Percentiles rank a stretch among this genome's conserved stretches.
These are phyloP conservation scores for Purshia tridentata DNA, from an alignment of 306 rosid genomes.

Conservation along the genomic window DNA sequence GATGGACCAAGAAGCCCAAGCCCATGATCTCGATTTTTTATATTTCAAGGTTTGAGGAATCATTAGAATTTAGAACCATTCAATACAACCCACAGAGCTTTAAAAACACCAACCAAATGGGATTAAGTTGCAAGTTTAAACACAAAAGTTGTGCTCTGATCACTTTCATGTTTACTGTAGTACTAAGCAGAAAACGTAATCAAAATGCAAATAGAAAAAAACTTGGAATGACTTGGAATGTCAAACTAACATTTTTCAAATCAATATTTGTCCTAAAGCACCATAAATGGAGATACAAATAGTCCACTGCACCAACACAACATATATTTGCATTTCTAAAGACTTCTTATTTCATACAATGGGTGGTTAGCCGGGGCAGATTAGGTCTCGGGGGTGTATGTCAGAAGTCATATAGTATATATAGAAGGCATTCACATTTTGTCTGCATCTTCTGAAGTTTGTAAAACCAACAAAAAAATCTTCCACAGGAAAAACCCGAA, in stretches of 20 bases:
- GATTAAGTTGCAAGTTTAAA: no score
- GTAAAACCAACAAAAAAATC: conserved; percentile 52
- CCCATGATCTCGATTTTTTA: no score
- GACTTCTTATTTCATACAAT: conserved; percentile 47
- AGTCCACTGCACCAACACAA: conserved; percentile 14
- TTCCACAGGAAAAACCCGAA: conserved; percentile 29
- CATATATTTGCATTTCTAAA: conserved; percentile 22
- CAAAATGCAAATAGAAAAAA: neutral
- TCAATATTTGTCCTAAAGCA: neutral
- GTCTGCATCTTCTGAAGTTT: conserved; percentile 37
- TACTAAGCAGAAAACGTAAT: no score
- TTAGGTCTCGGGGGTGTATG: conserved; percentile 31
- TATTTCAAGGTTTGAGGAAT: no score
- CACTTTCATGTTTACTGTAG: neutral
- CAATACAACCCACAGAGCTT: no score
- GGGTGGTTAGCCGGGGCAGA: conserved; percentile 40
- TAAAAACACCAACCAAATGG: no score
- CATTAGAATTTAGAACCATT: no score
- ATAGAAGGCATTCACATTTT: conserved; percentile 42
- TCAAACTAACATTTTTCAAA: neutral
- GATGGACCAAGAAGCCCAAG: no score
- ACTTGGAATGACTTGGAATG: neutral
- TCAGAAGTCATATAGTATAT: conserved; percentile 41
- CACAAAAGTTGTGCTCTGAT: neutral
- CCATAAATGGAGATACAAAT: conserved; percentile 20